Conservation (phyloP, 352 stramenopile species). For the Blastocystis sp. region DNA sequence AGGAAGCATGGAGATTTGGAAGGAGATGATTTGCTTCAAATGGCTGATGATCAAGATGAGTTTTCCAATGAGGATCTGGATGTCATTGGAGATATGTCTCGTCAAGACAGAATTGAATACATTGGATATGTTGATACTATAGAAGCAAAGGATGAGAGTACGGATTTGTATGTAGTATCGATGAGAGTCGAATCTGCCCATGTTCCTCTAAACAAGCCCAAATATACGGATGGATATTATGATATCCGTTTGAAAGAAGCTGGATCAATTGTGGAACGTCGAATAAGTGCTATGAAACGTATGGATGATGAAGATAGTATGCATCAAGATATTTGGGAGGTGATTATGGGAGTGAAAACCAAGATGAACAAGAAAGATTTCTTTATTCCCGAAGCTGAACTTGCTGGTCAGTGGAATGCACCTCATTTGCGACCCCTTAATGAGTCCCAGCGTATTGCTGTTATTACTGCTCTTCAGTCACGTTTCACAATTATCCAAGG, state of each 20-base stretch:
- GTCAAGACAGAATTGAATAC: constrained; percentile 6
- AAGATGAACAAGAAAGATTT: constrained; percentile 18
- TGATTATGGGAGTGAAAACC: neutral
- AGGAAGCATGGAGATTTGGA: neutral
- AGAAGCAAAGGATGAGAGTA: neutral
- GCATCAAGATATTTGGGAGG: neutral
- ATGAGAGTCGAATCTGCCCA: neutral
- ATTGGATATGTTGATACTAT: neutral
- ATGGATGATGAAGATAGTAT: constrained; percentile 23
- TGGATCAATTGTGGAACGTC: neutral
- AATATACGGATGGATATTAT: constrained; percentile 27
- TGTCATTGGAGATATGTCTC: neutral
- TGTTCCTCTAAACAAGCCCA: neutral
- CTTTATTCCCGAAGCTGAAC: neutral
- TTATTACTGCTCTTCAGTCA: constrained; percentile 89
- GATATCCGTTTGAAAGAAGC: constrained; percentile 36
- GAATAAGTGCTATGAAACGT: neutral
- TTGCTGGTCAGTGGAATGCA: neutral
- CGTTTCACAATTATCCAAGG: constrained; percentile 96
- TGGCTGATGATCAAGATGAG: constrained; percentile 18
- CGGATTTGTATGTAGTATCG: neutral
- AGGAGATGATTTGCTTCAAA: neutral
- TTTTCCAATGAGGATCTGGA: neutral
- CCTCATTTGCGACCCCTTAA: neutral
- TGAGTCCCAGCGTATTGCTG: constrained; percentile 84